Conservation (phyloP, 306 rosid genomes). For the Vachellia collinsii region DNA sequence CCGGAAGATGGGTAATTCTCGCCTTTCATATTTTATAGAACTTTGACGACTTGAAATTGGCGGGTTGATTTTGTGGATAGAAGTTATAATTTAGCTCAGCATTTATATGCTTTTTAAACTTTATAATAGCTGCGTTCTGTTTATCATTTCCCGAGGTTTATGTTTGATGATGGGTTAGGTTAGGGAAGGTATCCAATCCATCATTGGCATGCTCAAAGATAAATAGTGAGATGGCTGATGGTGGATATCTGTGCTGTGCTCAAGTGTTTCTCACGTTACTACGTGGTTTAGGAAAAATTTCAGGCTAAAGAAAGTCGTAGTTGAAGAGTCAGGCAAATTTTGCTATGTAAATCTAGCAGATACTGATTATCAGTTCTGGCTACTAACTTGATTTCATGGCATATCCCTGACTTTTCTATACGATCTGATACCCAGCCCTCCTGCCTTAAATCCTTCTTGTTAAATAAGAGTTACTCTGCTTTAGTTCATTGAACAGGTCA, state of each 20-base stretch:
- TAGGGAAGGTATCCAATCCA: background rate
- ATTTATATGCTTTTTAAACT: background rate
- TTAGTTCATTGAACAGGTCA: background rate
- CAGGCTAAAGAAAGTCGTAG: background rate
- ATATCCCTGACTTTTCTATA: constrained; percentile 11
- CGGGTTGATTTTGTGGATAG: background rate
- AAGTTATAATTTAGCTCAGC: background rate
- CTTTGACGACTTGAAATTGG: background rate
- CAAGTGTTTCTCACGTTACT: background rate
- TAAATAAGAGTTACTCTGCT: background rate
- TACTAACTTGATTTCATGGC: constrained; percentile 11
- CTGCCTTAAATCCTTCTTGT: background rate
- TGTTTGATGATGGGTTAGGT: background rate
- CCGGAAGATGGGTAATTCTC: constrained; percentile 79
- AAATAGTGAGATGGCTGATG: background rate
- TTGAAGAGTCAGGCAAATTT: background rate
- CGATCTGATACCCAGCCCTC: constrained; percentile 8
- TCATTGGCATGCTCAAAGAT: background rate
- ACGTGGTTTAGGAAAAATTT: background rate
- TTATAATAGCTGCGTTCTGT: background rate
- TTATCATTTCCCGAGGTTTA: background rate
- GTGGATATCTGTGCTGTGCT: background rate
- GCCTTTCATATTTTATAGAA: background rate
- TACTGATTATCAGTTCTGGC: constrained; percentile 10
- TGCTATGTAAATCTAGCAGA: background rate